Base-by-base conservation (phyloP, 2,329 filamentous ascomycete species). In the Colletotrichum phormii region DNA sequence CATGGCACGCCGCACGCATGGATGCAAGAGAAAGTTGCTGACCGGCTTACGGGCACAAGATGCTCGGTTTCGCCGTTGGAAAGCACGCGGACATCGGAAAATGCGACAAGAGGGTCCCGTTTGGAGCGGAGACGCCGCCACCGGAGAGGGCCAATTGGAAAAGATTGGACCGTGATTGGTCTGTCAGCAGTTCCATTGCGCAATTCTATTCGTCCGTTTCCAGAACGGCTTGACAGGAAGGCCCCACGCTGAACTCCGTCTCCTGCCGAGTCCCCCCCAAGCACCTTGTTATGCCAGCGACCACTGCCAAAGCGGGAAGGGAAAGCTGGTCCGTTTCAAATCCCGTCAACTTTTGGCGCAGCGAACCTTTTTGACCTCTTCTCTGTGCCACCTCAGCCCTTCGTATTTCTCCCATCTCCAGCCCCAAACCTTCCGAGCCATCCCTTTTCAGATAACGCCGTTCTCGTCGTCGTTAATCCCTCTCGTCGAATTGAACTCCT, bases 281-380 rank as follows among this genome's bases (percentile, higher is more conserved):
- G 26, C 4, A 26, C 26, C 26, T 26, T 26, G 26, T 26, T 26
- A 15, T 42, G 37, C 13, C 31, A 33, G 8, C 5, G 31, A 33
- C 15, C 59, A 26, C 26, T 46, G 37, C 69, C 64, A 58, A 64
- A 64, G 59, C 59, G 65, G 51, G 60, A 70, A 51, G 67, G 35
- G 70, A 70, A 37, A 72, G 60, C 60, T 72, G 70, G 60, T 72
- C 54, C 55, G 70, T 72, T 72, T 72, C 70, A 72, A 72, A 72
- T 13, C 46, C 65, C 42, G 59, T 72, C 65, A 42, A 26, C 37
- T 29, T n/a, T 55, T 29, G 64, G 59, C 24, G 13, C 37, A 57
- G 58, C 46, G 42, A 58, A 22, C 57, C 46, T 61, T 67, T 64
- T 62, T 49, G 46, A 46, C 37, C 29, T 69, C 67, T 54, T 26